Base-by-base conservation (phyloP, 2,329 filamentous ascomycete genomes). In the Trichoderma semiorbis region DNA sequence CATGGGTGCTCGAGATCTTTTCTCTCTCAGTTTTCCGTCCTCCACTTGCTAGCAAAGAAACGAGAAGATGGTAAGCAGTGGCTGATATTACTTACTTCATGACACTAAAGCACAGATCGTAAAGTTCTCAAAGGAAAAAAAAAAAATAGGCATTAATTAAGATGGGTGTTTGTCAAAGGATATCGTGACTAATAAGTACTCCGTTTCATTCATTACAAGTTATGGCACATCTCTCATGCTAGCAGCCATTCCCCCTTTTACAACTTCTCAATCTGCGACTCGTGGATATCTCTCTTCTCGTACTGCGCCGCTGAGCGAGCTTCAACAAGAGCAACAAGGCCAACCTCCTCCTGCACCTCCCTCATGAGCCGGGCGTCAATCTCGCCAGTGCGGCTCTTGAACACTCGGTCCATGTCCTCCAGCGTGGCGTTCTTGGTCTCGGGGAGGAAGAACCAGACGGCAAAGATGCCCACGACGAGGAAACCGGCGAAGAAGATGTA, bases 401-500 rank as follows among this genome's bases (percentile, higher is more conserved):
- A 89, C 2, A 89, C 81, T 2, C 81, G 81, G 75, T 89, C 88
- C 83, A 92, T 89, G 75, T 91, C 90, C 75, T 92, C 90, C 0
- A 92, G 83, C 0, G 88, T 88, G 2, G 91, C 79, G 0, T 88
- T 84, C 77, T 90, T 91, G 0, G 90, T 91, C 79, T 92, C 89
- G 0, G 89, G 89, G 5, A 90, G 90, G 76, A 89, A 85, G 77
- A 89, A 89, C 81, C 86, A 91, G 60, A 91, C 86, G 63, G 90
- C 89, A 0, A 80, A 85, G 0, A 89, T 90, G 5, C 90, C 91
- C 0, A 90, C 73, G 67, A 87, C 88, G 0, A 89, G 92, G n/a
- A 93, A 75, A 0, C 90, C 71, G 0, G 91, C 91, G 72, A 93
- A 93, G 21, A 93, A 82, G 69, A 94, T 88, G 72, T 92, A 93